Percentiles rank a stretch among this genome's conserved stretches.
Evolutionary conservation across 805 yeast species (phyloP).

Genomic region (Saturnispora ahearnii): DNA sequence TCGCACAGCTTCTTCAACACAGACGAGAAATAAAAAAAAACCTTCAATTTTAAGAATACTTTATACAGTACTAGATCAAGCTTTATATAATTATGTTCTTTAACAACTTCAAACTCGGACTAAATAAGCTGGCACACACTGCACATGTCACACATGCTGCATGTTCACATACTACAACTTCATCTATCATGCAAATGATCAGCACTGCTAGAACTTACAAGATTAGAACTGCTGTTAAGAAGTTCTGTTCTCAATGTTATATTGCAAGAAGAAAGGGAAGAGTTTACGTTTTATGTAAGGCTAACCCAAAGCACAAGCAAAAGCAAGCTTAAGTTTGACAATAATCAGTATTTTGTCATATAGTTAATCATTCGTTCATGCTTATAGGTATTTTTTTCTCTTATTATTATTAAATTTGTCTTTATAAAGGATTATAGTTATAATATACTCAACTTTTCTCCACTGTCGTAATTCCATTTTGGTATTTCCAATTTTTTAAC

Average conservation of each 20-base stretch:
- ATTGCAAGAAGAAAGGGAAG: conserved; percentile 93
- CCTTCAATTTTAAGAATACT: background rate
- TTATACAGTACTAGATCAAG: background rate
- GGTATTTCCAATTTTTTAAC: background rate
- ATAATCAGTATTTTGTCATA: background rate
- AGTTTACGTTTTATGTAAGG: conserved; percentile 86
- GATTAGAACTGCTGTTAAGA: conserved; percentile 87
- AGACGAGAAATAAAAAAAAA: background rate
- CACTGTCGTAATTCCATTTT: background rate
- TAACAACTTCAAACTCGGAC: conserved; percentile 22
- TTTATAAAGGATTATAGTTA: background rate
- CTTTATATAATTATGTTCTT: conserved; percentile 15
- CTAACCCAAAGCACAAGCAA: conserved; percentile 90
- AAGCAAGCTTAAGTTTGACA: conserved; percentile 54
- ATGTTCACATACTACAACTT: conserved; percentile 8
- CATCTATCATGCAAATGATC: conserved; percentile 11
- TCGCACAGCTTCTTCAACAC: background rate
- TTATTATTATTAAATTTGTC: no score
- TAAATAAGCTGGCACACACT: conserved; percentile 14
- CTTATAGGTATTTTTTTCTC: background rate
- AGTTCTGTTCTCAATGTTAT: conserved; percentile 85
- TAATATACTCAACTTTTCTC: background rate
- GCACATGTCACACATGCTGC: conserved; percentile 8
- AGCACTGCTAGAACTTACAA: conserved; percentile 61
- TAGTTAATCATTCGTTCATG: background rate